Base-by-base conservation (phyloP, 768 basidiomycete species). In the Boletus eberwhitei region DNA sequence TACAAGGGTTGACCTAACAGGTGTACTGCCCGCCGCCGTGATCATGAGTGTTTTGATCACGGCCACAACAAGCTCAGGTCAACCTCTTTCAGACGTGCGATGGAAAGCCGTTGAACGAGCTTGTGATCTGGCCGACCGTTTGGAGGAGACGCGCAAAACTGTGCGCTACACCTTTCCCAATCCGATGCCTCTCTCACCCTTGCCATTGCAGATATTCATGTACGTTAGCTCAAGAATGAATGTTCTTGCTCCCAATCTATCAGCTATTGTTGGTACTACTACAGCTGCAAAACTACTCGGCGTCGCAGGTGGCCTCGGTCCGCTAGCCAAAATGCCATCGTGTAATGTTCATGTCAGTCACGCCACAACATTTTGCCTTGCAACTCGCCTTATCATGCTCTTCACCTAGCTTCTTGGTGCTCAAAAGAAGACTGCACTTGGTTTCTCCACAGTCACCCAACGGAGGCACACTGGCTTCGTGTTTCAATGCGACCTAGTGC, bases 201-300 rank as follows among this genome's bases (percentile, higher is more conserved):
- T 37, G 47, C 32, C 37, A 6, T 42, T 52, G 2, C 65, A 95
- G 90, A 99, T 98, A 64, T 96, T 98, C 75, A 87, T 90, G 79
- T 99, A 98, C 82, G 97, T 99, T 72, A 96, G 95, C 79, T 96
- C 93, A 64, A 84, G 97, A 77, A 98, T 99, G 93, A 92, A 93
- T 76, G 84, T 93, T 53, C 88, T 99, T 67, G 96, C 97, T 63
- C 97, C 97, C 66, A 99, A 99, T 73, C 84, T 99, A 69, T 96
- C 94, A 66, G 88, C 91, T 73, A 97, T 99, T 74, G 92, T 98
- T 76, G 96, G 97, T 73, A 97, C 97, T 54, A 93, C 90, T 64
- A 96, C 94, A 79, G 97, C 97, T 51, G 97, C 97, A 44, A 99
- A 99, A 78, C 75, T 99, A 50, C 85, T 99, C 37, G 97, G 97